These are phyloP conservation scores for Pleomassaria siparia DNA, from an alignment of 2,329 filamentous ascomycete species.

Conservation along the genomic window DNA sequence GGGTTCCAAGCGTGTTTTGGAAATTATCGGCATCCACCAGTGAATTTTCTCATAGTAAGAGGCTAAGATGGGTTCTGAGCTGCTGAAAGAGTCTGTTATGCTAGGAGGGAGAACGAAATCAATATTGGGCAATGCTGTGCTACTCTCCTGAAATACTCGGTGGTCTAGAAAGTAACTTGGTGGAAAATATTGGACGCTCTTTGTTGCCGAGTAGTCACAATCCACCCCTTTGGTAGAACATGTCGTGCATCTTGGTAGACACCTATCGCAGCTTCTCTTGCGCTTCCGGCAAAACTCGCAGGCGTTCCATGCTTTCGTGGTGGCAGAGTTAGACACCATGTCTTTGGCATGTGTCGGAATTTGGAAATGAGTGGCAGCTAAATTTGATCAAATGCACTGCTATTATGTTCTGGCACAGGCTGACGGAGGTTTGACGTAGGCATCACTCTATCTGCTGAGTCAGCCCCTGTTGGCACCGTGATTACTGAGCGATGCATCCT, in stretches of 20 bases:
- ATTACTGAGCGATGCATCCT: too few species aligned
- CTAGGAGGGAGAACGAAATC: neutral
- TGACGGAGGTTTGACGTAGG: too few species aligned
- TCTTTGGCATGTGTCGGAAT: neutral
- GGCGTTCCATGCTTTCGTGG: neutral
- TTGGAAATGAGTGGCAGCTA: neutral
- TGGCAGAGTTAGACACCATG: neutral
- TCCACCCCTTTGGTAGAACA: neutral
- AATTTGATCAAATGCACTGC: too few species aligned
- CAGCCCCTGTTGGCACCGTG: too few species aligned
- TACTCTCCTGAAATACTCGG: neutral
- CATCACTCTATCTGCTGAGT: too few species aligned
- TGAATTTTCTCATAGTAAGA: neutral
- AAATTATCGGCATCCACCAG: neutral
- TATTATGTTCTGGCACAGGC: too few species aligned
- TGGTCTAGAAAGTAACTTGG: constrained; percentile 1
- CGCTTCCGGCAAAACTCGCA: constrained; percentile 1
- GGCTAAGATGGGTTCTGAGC: neutral
- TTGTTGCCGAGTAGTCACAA: neutral
- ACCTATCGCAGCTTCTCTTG: neutral
- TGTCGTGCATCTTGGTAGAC: neutral
- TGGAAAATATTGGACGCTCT: neutral
- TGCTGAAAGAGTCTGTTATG: neutral
- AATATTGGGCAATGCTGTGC: neutral
- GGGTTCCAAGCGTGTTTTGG: neutral